Conservation (phyloP, 441 rosid genomes). For the Pelargonium australe region DNA sequence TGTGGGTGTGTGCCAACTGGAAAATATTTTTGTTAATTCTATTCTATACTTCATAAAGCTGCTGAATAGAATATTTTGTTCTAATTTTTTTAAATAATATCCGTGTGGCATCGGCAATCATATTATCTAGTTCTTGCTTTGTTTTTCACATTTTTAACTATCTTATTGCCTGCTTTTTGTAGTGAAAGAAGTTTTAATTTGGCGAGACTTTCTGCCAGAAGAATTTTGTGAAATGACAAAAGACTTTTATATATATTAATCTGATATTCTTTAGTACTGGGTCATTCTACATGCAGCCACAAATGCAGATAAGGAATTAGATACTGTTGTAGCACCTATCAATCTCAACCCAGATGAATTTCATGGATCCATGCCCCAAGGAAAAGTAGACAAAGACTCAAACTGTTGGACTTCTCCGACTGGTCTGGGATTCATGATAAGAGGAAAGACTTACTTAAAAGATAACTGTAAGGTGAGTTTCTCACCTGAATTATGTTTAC, state of each 20-base stretch:
- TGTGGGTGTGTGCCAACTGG: not conserved
- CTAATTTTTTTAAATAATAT: not conserved
- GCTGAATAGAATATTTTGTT: not conserved
- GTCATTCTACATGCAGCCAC: slow-evolving; percentile 40
- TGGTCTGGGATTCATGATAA: slow-evolving; percentile 84
- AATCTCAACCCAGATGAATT: slow-evolving; percentile 52
- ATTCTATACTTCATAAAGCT: not conserved
- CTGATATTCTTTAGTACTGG: slow-evolving; percentile 3
- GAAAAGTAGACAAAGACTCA: slow-evolving; percentile 58
- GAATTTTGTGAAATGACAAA: not conserved
- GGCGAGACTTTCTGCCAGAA: not conserved
- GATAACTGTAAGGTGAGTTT: slow-evolving; percentile 69
- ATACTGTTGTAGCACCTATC: slow-evolving; percentile 43
- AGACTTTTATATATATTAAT: not conserved
- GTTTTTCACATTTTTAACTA: not conserved
- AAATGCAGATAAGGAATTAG: slow-evolving; percentile 62
- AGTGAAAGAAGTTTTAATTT: not conserved
- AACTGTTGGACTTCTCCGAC: slow-evolving; percentile 91
- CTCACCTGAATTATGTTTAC: slow-evolving; percentile 16
- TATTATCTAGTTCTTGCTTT: not conserved
- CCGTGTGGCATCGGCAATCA: not conserved
- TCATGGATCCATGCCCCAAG: slow-evolving; percentile 55
- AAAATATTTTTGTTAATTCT: not conserved
- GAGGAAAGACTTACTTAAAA: slow-evolving; percentile 90
- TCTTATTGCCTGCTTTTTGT: not conserved